phyloP scores from a whole-genome alignment of 768 basidiomycete genomes.

The Psilocybe azurescens region DNA sequence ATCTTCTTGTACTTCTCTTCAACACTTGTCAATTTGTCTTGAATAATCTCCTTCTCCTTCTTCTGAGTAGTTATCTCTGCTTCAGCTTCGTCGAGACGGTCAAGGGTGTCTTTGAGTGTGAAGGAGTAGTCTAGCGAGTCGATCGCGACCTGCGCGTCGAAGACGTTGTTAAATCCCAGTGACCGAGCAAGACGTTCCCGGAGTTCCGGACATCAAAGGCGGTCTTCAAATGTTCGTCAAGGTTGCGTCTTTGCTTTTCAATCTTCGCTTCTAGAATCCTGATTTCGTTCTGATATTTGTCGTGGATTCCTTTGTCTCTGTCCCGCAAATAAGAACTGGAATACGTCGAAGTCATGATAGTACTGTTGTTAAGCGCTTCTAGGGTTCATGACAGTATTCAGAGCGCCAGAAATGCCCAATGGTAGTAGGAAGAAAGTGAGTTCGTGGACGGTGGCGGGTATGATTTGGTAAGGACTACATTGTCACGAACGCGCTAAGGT shows the following conservation, averaged over 20 bases:
- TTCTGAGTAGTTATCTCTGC: slow-evolving; percentile 27
- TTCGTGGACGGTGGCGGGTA: no score
- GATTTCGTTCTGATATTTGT: slow-evolving; percentile 39
- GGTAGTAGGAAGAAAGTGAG: no score
- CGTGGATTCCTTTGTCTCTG: slow-evolving; percentile 41
- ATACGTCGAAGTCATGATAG: slow-evolving; percentile 20
- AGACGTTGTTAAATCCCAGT: slow-evolving; percentile 49
- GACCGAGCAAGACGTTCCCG: slow-evolving; percentile 42
- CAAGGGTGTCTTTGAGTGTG: slow-evolving; percentile 40
- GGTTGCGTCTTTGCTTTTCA: slow-evolving; percentile 36
- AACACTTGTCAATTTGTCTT: slow-evolving; percentile 22
- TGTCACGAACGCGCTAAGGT: neutral
- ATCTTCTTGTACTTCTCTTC: slow-evolving; percentile 5
- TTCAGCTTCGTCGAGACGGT: slow-evolving; percentile 39
- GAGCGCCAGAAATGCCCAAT: neutral
- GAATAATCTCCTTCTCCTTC: slow-evolving; percentile 29
- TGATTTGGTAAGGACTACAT: neutral
- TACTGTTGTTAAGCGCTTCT: neutral
- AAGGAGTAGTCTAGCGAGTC: slow-evolving; percentile 39
- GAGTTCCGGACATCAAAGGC: slow-evolving; percentile 43
- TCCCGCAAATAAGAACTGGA: slow-evolving; percentile 38
- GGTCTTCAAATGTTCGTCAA: slow-evolving; percentile 41
- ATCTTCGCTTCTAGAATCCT: slow-evolving; percentile 33
- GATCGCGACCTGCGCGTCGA: slow-evolving; percentile 47
- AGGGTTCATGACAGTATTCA: neutral